A percentile compares a stretch with the other conserved stretches of the same genome.
Evolutionary conservation across 768 basidiomycete species (phyloP).

Genomic region (Boletus insuetus): DNA sequence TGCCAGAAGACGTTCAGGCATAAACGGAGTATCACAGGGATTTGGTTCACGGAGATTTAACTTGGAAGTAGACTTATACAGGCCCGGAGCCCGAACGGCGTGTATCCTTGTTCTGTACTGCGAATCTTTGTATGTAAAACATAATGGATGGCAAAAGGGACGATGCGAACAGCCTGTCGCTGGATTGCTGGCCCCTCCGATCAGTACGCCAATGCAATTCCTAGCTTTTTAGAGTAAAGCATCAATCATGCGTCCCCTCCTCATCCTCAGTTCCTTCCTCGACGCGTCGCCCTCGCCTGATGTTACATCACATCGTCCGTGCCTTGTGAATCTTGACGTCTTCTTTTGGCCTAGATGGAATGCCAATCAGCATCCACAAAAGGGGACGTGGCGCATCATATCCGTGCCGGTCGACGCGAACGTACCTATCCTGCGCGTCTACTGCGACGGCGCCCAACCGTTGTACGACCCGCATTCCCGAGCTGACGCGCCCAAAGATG

Average conservation of each 20-base stretch:
- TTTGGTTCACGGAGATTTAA: too few relatives aligned
- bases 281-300: not conserved
- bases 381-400: not conserved
- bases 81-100: too few relatives aligned
- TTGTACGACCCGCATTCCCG: constrained; percentile 91
- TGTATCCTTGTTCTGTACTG: too few relatives aligned
- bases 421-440: constrained; percentile 77
- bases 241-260: not conserved
- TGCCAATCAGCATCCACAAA: not conserved
- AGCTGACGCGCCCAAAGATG: constrained; percentile 86
- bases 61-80: too few relatives aligned
- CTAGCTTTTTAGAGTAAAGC: too few relatives aligned
- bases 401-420: not conserved
- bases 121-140: too few relatives aligned
- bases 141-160: too few relatives aligned
- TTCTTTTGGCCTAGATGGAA: constrained; percentile 50
- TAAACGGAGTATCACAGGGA: not conserved
- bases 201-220: too few relatives aligned
- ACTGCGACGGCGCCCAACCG: constrained; percentile 87
- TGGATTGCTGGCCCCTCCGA: too few relatives aligned
- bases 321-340: constrained; percentile 91
- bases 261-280: not conserved
- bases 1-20: not conserved
- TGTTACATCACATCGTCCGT: constrained; percentile 21
- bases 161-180: too few relatives aligned